phyloP scores from a whole-genome alignment of 2,329 filamentous ascomycete species.

The Pseudocercospora musae region DNA sequence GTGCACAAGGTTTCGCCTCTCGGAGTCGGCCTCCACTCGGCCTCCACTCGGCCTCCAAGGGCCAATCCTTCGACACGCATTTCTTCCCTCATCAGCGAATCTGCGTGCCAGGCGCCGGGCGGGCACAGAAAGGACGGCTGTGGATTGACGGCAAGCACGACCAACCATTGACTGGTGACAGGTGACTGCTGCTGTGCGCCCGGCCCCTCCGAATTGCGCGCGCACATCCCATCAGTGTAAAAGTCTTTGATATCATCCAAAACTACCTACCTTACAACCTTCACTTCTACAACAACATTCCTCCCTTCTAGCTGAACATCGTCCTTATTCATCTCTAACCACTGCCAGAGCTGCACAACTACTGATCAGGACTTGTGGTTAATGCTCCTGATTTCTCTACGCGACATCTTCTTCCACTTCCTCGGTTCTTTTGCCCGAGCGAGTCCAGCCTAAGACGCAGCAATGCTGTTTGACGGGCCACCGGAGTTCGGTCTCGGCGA shows the following conservation, averaged over 20 bases:
- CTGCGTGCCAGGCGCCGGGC: neutral
- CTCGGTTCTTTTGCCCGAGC: slow-evolving; percentile 11
- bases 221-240: neutral
- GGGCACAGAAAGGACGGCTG: neutral
- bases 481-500: neutral
- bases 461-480: neutral
- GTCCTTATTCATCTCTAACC: neutral
- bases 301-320: neutral
- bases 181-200: neutral
- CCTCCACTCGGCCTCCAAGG: neutral
- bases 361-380: slow-evolving; percentile 5
- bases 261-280: no score
- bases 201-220: neutral
- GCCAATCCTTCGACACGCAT: neutral
- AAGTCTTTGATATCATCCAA: no score
- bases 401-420: slow-evolving; percentile 17
- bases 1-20: neutral
- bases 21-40: neutral
- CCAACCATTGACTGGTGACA: neutral
- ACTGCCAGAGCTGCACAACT: neutral
- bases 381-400: slow-evolving; percentile 16
- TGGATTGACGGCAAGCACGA: neutral
- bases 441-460: slow-evolving; percentile 10
- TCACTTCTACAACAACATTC: neutral
- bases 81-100: neutral